A percentile compares a stretch with the other conserved stretches of the same genome.
Conservation (phyloP, 306 rosid species). For the Fagus sylvatica region DNA sequence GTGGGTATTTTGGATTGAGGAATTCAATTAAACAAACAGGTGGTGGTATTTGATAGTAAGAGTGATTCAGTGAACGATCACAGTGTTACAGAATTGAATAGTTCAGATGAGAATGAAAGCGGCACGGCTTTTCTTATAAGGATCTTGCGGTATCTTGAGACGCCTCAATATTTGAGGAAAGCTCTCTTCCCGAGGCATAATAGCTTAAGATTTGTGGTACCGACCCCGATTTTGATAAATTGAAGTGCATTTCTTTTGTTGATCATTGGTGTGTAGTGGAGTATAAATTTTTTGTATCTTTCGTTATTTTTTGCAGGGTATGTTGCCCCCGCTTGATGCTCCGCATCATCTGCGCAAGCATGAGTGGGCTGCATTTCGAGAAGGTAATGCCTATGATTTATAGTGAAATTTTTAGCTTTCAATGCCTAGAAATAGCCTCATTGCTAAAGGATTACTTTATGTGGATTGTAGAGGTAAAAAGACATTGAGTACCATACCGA, state of each 20-base stretch:
- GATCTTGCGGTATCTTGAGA: conserved; percentile 83
- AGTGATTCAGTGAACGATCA: conserved; percentile 34
- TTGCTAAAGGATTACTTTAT: neutral
- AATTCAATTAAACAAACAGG: conserved; percentile 36
- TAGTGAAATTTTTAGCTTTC: neutral
- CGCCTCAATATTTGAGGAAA: conserved; percentile 93
- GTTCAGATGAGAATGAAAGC: conserved; percentile 67
- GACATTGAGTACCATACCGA: neutral
- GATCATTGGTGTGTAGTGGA: conserved; percentile 11
- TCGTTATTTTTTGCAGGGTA: conserved; percentile 52
- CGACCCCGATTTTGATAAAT: conserved; percentile 21
- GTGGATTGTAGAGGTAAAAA: neutral
- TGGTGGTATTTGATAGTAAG: conserved; percentile 79
- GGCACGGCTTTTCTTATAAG: conserved; percentile 78
- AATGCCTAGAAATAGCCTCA: neutral
- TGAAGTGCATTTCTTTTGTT: conserved; percentile 24
- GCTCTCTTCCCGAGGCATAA: conserved; percentile 87
- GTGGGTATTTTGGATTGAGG: no score
- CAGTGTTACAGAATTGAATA: conserved; percentile 16
- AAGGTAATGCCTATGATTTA: conserved; percentile 51
- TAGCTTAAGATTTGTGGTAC: conserved; percentile 85
- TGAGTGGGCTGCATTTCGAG: conserved; percentile 86
- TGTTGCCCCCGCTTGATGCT: conserved; percentile 97
- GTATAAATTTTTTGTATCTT: conserved; percentile 11
- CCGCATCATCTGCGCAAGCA: conserved; percentile 98